phyloP scores from a whole-genome alignment of 169 alveolate genomes.

The Plasmodium chabaudi region DNA sequence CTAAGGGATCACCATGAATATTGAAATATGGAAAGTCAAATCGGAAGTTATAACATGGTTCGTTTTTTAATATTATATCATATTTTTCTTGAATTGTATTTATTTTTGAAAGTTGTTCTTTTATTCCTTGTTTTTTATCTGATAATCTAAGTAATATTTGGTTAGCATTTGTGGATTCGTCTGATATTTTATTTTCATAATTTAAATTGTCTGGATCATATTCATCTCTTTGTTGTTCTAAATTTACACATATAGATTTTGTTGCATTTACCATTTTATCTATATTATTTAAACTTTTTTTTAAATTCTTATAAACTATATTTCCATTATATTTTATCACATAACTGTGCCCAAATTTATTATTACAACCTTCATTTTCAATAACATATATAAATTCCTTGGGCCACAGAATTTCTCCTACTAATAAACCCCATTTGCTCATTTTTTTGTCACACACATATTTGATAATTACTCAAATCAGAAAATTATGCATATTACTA shows the following conservation, averaged over 20 bases:
- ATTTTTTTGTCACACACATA: conserved; percentile 3
- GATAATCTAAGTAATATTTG: conserved; percentile 62
- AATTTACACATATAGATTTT: conserved; percentile 8
- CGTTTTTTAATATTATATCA: conserved; percentile 24
- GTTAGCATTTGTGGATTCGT: conserved; percentile 46
- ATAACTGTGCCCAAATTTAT: conserved; percentile 63
- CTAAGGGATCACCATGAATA: conserved; percentile 21
- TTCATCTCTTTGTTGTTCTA: conserved; percentile 28
- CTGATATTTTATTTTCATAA: not conserved
- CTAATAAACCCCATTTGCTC: conserved; percentile 48
- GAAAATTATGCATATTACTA: not conserved
- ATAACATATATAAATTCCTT: conserved; percentile 41
- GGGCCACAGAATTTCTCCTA: conserved; percentile 50
- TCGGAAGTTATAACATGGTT: conserved; percentile 19
- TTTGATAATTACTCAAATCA: not conserved
- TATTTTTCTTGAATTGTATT: conserved; percentile 51
- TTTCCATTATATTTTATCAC: conserved; percentile 64
- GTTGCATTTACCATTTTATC: conserved; percentile 32
- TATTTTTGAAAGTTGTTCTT: conserved; percentile 18
- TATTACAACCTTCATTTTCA: conserved; percentile 63
- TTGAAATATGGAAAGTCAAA: conserved; percentile 24
- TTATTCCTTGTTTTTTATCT: conserved; percentile 38
- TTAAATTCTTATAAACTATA: conserved; percentile 33
- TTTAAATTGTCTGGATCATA: conserved; percentile 18
- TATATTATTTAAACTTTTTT: conserved; percentile 20